A percentile compares a stretch with the other conserved stretches of the same genome.
Conservation (phyloP, 179 eudicot species). For the Silene vulgaris region DNA sequence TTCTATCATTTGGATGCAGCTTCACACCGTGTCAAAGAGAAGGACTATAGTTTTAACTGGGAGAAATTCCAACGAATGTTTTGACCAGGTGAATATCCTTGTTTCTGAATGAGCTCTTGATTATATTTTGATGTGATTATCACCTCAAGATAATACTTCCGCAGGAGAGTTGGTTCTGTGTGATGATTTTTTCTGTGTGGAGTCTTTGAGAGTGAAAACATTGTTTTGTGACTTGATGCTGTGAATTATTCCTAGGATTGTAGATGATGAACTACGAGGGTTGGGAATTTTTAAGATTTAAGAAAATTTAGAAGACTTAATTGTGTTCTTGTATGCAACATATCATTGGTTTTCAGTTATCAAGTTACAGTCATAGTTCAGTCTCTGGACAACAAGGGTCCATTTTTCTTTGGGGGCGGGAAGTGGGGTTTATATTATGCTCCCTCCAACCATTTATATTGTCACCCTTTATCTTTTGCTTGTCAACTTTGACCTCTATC, state of each 20-base stretch:
- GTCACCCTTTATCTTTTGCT: too few species aligned
- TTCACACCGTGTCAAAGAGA: conserved; percentile 40
- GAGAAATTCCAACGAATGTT: conserved; percentile 46
- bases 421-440: too few species aligned
- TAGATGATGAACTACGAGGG: neutral
- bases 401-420: neutral
- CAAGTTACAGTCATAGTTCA: neutral
- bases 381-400: neutral
- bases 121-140: neutral
- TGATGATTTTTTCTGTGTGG: neutral
- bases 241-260: neutral
- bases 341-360: neutral
- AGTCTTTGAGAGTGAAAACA: neutral
- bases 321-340: neutral
- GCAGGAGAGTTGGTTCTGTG: neutral
- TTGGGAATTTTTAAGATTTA: neutral
- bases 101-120: neutral
- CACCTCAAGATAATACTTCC: neutral
- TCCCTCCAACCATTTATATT: too few species aligned
- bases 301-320: neutral
- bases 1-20: conserved; percentile 27
- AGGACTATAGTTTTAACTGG: conserved; percentile 47
- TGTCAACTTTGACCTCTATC: too few species aligned
- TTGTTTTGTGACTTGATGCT: neutral
- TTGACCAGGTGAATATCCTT: conserved; percentile 46